Base-by-base conservation (phyloP, 495 filamentous ascomycete species). In the Trichoderma reesei region DNA sequence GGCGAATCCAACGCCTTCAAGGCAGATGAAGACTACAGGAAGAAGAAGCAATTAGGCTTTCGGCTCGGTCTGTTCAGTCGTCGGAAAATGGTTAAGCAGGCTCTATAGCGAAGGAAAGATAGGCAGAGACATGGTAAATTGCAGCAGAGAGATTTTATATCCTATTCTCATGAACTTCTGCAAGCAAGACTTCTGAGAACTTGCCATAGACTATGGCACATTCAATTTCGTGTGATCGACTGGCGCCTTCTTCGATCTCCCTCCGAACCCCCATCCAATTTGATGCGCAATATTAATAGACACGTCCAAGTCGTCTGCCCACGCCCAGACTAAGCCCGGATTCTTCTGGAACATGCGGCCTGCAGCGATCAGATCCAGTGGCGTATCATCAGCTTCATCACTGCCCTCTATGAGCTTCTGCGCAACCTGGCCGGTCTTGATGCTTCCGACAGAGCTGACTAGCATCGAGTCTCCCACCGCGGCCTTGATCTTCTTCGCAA, bases 281-380 rank as follows among this genome's bases (percentile, higher is more conserved):
- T 89, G 86, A 63, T 85, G 83, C 1, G 87, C 85, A 67, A 84
- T 77, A 60, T 82, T 74, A 39, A 86, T 82, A 48, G 82, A 75
- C 10, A 85, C 79, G 6, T 78, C 78, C 31, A 90, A 72, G 56
- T 90, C 85, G 65, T 87, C 83, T 1, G 86, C 88, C 76, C 80
- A 89, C 0, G 75, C 67, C 82, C 86, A 89, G 60, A 88, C 85
- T 34, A 90, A 69, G 0, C 82, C 82, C 0, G 87, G 86, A 68
- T 90, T 84, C 75, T 86, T 88, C 71, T 86, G 86, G 72, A 90
- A 91, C 63, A 76, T 76, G 5, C 88, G 73, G 0, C 86, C 88
- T 11, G 80, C 81, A 13, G 85, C 72, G 2, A 81, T 80, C 18
- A 86, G 70, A 69, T 90, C 88, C 16, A 89, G 66, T 10, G 72